These are phyloP conservation scores for Aureobasidium subglaciale DNA, from an alignment of 2,329 filamentous ascomycete species.

Conservation along the genomic window DNA sequence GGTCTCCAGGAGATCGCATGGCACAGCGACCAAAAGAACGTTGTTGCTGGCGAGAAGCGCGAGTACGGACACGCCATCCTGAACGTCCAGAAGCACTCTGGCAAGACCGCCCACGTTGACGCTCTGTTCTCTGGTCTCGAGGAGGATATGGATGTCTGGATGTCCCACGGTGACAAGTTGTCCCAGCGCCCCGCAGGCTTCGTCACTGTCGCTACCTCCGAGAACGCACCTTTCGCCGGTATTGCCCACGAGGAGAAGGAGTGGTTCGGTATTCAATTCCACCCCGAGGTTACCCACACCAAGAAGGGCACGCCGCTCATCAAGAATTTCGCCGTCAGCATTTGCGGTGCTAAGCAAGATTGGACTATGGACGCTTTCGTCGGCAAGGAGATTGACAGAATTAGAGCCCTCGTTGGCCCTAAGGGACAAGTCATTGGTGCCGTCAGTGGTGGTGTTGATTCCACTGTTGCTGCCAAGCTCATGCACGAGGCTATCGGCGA, in stretches of 20 bases:
- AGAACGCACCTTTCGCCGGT: constrained; percentile 71
- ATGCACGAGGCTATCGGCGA: constrained; percentile 83
- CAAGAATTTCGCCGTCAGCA: constrained; percentile 74
- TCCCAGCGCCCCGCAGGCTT: constrained; percentile 66
- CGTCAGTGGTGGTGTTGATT: constrained; percentile 79
- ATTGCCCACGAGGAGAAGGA: constrained; percentile 66
- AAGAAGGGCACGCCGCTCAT: constrained; percentile 63
- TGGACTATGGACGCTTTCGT: constrained; percentile 87
- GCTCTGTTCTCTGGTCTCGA: constrained; percentile 70
- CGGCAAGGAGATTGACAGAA: constrained; percentile 70
- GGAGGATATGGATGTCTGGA: constrained; percentile 66
- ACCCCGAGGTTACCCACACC: constrained; percentile 76
- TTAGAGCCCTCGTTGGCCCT: constrained; percentile 72
- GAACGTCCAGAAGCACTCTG: constrained; percentile 50
- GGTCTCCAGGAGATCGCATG: constrained; percentile 67
- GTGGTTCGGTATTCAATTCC: constrained; percentile 80
- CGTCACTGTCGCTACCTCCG: constrained; percentile 63
- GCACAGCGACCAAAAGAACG: constrained; percentile 57
- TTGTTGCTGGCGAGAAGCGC: constrained; percentile 58
- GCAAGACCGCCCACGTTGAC: constrained; percentile 58
- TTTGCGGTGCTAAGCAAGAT: constrained; percentile 67
- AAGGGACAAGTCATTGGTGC: constrained; percentile 76
- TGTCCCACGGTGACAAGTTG: constrained; percentile 88
- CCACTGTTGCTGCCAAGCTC: constrained; percentile 76
- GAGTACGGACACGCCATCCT: constrained; percentile 69